Base-by-base conservation (phyloP, 768 basidiomycete species). In the Mycena amicta region DNA sequence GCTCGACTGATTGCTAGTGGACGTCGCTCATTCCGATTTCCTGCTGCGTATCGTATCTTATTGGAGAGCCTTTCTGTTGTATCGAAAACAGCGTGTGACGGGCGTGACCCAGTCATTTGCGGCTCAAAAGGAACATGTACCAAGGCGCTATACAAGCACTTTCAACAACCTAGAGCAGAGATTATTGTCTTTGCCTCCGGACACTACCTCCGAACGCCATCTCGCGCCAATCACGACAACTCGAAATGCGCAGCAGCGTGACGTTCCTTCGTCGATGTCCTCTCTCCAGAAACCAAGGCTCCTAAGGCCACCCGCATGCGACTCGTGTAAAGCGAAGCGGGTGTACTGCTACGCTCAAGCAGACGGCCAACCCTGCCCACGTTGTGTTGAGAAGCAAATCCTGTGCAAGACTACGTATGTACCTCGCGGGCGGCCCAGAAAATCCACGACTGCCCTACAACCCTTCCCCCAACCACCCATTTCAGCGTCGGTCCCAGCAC, bases 401-500 rank as follows among this genome's bases (percentile, higher is more conserved):
- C 4, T 30, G 61, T 62, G 61, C 52, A 55, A 39, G 43, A 62
- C 56, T 6, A 57, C 60, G 37, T 46, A 57, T 13, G 18, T 62
- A 26, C 56, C 53, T 20, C 51, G 56, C 40, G 56, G 60, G 8
- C 33, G 52, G 13, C 52, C 52, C 8, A 6, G 40, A n/a, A 53
- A 39, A 22, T 27, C 23, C 16, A 2, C n/a, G n/a, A n/a, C n/a
- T n/a, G n/a, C n/a, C n/a, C n/a, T n/a, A n/a, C n/a, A 20, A 27
- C 37, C 26, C 47, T 27, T 23, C 37, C 22, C 12, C 2, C 37
- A 41, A 53, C 43, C 27, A 26, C 5, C 25, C 11, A 29, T 8
- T 23, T 6, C 25, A 5, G 6, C 47, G 12, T 5, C 26, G 13
- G 26, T 6, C 8, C 47, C 26, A 26, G 22, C 47, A n/a, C 5